Base-by-base conservation (phyloP, 164 flowering plant species). In the Tetrastigma voinierianum region DNA sequence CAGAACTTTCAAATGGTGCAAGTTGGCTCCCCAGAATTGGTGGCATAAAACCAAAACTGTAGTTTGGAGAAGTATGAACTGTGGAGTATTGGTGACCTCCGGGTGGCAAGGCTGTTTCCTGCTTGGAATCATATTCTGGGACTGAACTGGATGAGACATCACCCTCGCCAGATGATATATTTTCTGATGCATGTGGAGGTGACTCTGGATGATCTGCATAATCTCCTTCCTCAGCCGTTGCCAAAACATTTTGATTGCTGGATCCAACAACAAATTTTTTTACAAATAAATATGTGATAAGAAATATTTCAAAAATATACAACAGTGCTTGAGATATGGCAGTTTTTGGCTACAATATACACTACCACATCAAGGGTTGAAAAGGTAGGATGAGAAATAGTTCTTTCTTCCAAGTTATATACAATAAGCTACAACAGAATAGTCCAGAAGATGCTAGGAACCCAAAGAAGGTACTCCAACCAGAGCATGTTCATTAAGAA, bases 1-100 rank as follows among this genome's bases (percentile, higher is more conserved):
- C 96, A 15, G 86, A 72, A 74, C 77, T 81, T 70, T 90, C 96
- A 62, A 80, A 77, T n/a, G 84, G 77, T 69, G 91, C 67, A 71
- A 85, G 65, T 67, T 83, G 95, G 72, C 76, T 72, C 46, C 87
- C 85, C 9, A 82, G 21, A 64, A 87, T 74, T 47, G 89, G 81
- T 8, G 88, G 92, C 76, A 80, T 61, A 67, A 83, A 72, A 46
- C 90, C 96, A 79, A 84, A 81, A 72, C 70, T 73, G 61, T 85
- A 84, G 67, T 77, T 78, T 12, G 89, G 81, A 43, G 87, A 73
- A 66, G 83, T 77, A 62, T 87, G 86, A 18, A 77, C 89, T 51
- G 71, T 71, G 0, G 93, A 74, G 73, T 79, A 72, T 15, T 80
- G 90, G 62, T 83, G 82, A 20, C 77, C 84, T 60, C 85, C 91